Conservation (phyloP, 257 asterid species). For the Solanum pinnatisectum region DNA sequence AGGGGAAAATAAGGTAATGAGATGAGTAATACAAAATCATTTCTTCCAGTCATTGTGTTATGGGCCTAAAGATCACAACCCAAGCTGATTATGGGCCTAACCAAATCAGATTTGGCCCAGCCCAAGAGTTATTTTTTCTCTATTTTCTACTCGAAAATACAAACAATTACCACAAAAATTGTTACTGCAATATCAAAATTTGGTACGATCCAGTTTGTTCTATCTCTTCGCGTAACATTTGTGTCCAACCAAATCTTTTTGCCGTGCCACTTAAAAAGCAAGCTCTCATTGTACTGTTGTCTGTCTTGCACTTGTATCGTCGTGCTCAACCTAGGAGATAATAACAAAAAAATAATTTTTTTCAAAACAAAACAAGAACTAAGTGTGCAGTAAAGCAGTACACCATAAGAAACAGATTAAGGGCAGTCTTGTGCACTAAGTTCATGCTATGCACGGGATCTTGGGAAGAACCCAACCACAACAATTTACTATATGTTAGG, state of each 20-base stretch:
- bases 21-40: not conserved
- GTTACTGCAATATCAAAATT: not conserved
- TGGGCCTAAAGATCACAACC: not conserved
- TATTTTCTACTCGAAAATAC: not conserved
- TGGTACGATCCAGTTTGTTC: not conserved
- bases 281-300: conserved; percentile 27
- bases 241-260: not conserved
- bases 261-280: not conserved
- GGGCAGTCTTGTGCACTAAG: not conserved
- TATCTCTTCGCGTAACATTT: not conserved
- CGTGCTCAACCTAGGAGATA: conserved; percentile 60
- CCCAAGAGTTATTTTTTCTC: not conserved
- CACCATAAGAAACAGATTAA: not conserved
- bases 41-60: not conserved
- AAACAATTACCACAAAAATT: not conserved
- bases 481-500: not conserved
- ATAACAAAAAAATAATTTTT: not conserved
- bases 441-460: not conserved
- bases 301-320: conserved; percentile 45
- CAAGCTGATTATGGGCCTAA: not conserved
- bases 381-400: not conserved
- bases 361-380: not conserved
- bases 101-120: not conserved
- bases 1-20: not conserved
- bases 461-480: not conserved